Percentiles rank a stretch among this genome's conserved stretches.
Evolutionary conservation across 768 basidiomycete genomes (phyloP).

Genomic region (Neoboletus subvelutipes): DNA sequence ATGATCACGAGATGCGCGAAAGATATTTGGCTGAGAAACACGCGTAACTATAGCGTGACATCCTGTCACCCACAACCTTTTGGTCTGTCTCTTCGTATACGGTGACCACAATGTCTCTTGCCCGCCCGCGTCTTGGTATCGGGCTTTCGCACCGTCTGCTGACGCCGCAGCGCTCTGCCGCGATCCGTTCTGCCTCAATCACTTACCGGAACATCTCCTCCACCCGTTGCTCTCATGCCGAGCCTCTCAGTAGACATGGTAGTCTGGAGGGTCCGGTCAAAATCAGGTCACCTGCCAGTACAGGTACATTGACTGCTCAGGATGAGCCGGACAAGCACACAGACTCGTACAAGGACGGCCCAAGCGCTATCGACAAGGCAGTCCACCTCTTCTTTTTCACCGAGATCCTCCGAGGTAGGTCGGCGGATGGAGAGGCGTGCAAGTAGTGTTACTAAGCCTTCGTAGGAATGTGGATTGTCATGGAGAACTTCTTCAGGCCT

Average conservation of each 20-base stretch:
- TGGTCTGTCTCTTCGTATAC: slow-evolving; percentile 11
- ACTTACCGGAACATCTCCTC: slow-evolving; percentile 43
- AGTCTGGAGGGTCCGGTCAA: slow-evolving; percentile 24
- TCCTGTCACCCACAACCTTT: slow-evolving; percentile 24
- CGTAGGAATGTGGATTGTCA: slow-evolving; percentile 95
- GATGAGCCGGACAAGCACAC: slow-evolving; percentile 51
- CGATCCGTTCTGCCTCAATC: slow-evolving; percentile 38
- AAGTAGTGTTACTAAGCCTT: slow-evolving; percentile 9
- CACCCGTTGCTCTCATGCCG: slow-evolving; percentile 23
- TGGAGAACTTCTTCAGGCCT: slow-evolving; percentile 88
- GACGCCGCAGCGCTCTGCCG: slow-evolving; percentile 24
- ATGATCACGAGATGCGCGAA: slow-evolving; percentile 31
- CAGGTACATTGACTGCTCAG: slow-evolving; percentile 35
- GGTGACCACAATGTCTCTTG: slow-evolving; percentile 52
- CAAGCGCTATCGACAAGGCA: slow-evolving; percentile 93
- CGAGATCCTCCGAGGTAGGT: slow-evolving; percentile 90
- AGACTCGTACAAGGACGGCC: slow-evolving; percentile 74
- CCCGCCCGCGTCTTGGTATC: slow-evolving; percentile 48
- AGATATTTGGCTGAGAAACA: slow-evolving; percentile 28
- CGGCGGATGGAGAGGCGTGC: neutral
- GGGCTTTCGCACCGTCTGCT: slow-evolving; percentile 51
- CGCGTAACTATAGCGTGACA: slow-evolving; percentile 27
- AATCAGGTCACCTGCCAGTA: slow-evolving; percentile 35
- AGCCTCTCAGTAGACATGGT: slow-evolving; percentile 16
- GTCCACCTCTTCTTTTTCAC: slow-evolving; percentile 98